Conservation (phyloP, 768 basidiomycete genomes). For the Tulasnella sp. region DNA sequence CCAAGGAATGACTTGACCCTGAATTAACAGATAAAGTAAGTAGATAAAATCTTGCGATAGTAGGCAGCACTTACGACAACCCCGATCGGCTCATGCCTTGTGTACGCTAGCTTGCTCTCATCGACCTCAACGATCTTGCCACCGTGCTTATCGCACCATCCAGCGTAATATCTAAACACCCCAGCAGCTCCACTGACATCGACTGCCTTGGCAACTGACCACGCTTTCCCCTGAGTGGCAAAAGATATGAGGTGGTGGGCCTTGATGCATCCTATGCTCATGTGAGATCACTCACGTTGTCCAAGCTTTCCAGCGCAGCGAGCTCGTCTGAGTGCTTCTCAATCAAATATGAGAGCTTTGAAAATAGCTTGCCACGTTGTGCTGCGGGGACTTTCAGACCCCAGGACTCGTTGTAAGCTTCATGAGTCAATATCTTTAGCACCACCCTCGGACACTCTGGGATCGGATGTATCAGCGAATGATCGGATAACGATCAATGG, state of each 20-base stretch:
- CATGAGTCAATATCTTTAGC: constrained; percentile 65
- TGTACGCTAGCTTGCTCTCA: constrained; percentile 50
- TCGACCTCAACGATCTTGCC: constrained; percentile 66
- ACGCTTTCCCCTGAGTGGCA: constrained; percentile 46
- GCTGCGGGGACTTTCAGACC: constrained; percentile 48
- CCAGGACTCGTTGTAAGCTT: constrained; percentile 59
- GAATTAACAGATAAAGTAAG: constrained; percentile 1
- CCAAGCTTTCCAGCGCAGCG: constrained; percentile 62
- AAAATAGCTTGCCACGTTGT: constrained; percentile 44
- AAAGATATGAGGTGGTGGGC: too few species aligned
- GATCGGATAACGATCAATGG: constrained; percentile 16
- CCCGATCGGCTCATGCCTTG: constrained; percentile 49
- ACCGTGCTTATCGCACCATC: constrained; percentile 79
- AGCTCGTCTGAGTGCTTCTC: constrained; percentile 52
- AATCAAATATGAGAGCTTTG: constrained; percentile 54
- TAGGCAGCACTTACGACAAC: constrained; percentile 17
- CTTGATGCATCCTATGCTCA: too few species aligned
- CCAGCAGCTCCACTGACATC: constrained; percentile 27
- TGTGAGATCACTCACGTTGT: constrained; percentile 38
- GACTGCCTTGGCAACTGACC: constrained; percentile 27
- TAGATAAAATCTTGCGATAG: too few species aligned
- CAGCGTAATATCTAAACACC: constrained; percentile 58
- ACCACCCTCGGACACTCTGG: constrained; percentile 44
- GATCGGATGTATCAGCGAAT: not conserved
- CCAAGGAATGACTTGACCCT: constrained; percentile 55